Evolutionary conservation across 306 rosid species (phyloP).

Genomic region (Oemleria cerasiformis): DNA sequence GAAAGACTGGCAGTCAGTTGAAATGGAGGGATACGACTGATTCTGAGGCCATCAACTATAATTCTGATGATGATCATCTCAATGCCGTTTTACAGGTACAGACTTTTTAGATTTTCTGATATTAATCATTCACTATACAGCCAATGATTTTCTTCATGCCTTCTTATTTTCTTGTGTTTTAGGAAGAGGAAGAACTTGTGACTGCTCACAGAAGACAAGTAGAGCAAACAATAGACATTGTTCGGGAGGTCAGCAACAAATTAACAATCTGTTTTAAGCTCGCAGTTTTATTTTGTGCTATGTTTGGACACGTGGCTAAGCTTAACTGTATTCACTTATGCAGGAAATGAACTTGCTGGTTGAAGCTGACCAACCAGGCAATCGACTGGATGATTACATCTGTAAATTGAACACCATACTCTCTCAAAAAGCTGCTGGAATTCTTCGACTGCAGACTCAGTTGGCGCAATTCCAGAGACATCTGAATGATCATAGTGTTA

Average conservation of each 20-base stretch:
- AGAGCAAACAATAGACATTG: conserved; percentile 86
- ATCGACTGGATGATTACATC: conserved; percentile 68
- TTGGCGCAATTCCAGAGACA: conserved; percentile 77
- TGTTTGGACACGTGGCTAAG: background rate
- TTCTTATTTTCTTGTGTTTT: conserved; percentile 18
- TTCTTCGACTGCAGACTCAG: conserved; percentile 74
- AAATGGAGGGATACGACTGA: conserved; percentile 39
- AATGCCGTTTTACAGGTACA: conserved; percentile 71
- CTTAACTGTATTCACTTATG: conserved; percentile 22
- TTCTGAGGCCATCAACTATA: conserved; percentile 35
- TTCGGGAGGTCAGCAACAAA: conserved; percentile 56
- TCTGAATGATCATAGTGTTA: conserved; percentile 64
- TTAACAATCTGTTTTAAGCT: background rate
- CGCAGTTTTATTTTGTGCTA: conserved; percentile 3
- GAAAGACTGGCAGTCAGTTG: conserved; percentile 39
- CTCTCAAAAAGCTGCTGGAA: conserved; percentile 77
- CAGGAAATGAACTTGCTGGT: conserved; percentile 91
- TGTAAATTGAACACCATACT: conserved; percentile 68
- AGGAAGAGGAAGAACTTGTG: conserved; percentile 95
- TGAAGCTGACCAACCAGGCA: conserved; percentile 85
- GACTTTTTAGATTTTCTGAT: conserved; percentile 11
- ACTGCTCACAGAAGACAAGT: conserved; percentile 80
- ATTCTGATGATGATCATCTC: conserved; percentile 65
- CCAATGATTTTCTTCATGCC: conserved; percentile 21
- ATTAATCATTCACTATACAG: conserved; percentile 11